Conservation (phyloP, 1,284 basidiomycete genomes). For the Sporisorium reilianum region DNA sequence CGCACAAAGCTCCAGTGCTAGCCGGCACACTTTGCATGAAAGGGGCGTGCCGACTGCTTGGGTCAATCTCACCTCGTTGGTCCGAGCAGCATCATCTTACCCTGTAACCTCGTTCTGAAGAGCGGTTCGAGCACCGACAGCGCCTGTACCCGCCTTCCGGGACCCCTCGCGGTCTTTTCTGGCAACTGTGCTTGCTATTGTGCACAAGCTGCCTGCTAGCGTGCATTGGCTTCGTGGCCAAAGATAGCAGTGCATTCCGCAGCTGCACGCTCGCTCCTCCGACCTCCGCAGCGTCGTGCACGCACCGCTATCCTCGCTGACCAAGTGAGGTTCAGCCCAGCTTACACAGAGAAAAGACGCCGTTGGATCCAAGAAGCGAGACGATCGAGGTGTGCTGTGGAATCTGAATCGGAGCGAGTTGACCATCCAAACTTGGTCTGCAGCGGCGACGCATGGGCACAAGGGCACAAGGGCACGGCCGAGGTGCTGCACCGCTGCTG, state of each 20-base stretch:
- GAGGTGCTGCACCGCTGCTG: neutral
- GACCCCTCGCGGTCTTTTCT: too few species aligned
- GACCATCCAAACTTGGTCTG: neutral
- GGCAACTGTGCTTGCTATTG: too few species aligned
- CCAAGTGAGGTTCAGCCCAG: too few species aligned
- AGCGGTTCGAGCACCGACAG: neutral
- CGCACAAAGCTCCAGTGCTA: neutral
- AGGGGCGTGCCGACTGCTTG: neutral
- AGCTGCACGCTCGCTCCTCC: too few species aligned
- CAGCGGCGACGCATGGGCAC: neutral
- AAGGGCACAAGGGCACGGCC: too few species aligned
- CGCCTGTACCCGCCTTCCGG: neutral
- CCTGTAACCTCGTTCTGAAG: neutral
- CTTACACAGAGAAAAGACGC: too few species aligned
- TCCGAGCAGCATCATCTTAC: neutral
- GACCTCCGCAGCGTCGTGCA: too few species aligned
- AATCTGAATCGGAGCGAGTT: neutral
- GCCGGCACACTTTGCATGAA: slow-evolving; percentile 1
- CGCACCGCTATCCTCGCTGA: too few species aligned
- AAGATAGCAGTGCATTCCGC: too few species aligned
- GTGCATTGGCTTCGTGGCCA: too few species aligned
- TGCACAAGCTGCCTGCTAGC: too few species aligned
- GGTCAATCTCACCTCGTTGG: neutral
- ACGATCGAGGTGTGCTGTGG: too few species aligned
- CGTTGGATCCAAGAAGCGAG: neutral